A percentile compares a stretch with the other conserved stretches of the same genome.
Conservation (phyloP, 768 basidiomycete genomes). For the Daedaleopsis sinensis region DNA sequence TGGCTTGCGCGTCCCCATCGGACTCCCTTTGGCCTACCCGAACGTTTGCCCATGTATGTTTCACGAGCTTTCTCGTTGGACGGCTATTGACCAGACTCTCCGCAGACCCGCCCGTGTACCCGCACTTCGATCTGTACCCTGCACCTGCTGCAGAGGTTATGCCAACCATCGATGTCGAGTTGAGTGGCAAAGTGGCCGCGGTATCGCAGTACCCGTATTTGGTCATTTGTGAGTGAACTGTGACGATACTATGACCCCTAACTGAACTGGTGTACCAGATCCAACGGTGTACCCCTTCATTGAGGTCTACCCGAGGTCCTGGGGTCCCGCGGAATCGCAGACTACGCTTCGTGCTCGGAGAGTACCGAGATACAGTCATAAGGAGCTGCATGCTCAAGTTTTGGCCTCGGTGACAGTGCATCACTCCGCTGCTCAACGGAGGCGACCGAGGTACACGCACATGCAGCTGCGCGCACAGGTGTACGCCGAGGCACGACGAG, state of each 20-base stretch:
- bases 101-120: conserved; percentile 31
- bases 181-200: neutral
- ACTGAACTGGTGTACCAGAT: conserved; percentile 12
- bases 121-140: conserved; percentile 31
- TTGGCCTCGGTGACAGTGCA: neutral
- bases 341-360: neutral
- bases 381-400: conserved; percentile 22
- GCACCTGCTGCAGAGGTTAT: neutral
- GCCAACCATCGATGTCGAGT: neutral
- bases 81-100: neutral
- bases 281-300: conserved; percentile 31
- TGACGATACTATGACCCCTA: neutral
- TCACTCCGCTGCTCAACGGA: neutral
- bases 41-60: conserved; percentile 28
- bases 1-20: conserved; percentile 8
- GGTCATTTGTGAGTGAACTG: conserved; percentile 16
- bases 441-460: conserved; percentile 11
- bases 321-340: neutral
- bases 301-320: conserved; percentile 29
- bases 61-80: neutral
- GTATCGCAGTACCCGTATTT: conserved; percentile 11
- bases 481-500: neutral
- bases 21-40: conserved; percentile 21
- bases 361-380: conserved; percentile 21
- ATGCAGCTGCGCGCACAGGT: conserved; percentile 6